Evolutionary conservation across 495 filamentous ascomycete species (phyloP).

Genomic region (Talaromyces ruber): DNA sequence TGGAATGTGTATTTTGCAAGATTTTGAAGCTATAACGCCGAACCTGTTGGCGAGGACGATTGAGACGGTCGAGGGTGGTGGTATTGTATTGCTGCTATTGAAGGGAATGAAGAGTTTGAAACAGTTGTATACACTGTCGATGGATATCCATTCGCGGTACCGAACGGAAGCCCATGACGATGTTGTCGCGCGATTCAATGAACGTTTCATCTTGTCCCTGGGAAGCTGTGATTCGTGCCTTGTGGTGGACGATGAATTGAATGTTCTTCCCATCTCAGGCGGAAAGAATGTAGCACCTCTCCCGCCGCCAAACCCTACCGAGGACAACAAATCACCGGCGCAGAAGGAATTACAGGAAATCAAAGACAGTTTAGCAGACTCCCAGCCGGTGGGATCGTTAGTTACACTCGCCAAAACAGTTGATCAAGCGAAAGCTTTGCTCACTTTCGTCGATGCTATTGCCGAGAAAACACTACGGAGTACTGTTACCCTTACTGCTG

Average conservation of each 20-base stretch:
- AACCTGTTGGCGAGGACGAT: conserved; percentile 92
- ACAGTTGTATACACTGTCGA: conserved; percentile 92
- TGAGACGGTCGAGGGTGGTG: conserved; percentile 96
- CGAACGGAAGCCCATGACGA: conserved; percentile 94
- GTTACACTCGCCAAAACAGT: conserved; percentile 79
- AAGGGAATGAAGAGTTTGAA: conserved; percentile 98
- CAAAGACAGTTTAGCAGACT: conserved; percentile 78
- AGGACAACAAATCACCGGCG: conserved; percentile 55
- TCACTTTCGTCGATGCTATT: conserved; percentile 95
- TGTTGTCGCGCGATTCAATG: conserved; percentile 94
- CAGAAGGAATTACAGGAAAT: conserved; percentile 74
- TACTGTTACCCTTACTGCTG: conserved; percentile 90
- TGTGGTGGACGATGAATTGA: conserved; percentile 95
- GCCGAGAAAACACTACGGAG: conserved; percentile 90
- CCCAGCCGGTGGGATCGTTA: conserved; percentile 77
- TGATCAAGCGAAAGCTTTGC: conserved; percentile 89
- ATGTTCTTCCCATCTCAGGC: conserved; percentile 94
- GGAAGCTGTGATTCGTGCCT: conserved; percentile 91
- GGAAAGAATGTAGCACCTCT: conserved; percentile 85
- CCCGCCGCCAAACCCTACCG: conserved; percentile 57
- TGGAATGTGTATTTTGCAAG: conserved; percentile 96
- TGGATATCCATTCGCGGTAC: conserved; percentile 97
- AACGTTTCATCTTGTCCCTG: conserved; percentile 91
- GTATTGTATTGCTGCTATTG: conserved; percentile 78
- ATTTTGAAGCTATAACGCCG: conserved; percentile 96